A percentile compares a stretch with the other conserved stretches of the same genome.
Conservation (phyloP, 352 stramenopile genomes). For the Globisporangium splendens region DNA sequence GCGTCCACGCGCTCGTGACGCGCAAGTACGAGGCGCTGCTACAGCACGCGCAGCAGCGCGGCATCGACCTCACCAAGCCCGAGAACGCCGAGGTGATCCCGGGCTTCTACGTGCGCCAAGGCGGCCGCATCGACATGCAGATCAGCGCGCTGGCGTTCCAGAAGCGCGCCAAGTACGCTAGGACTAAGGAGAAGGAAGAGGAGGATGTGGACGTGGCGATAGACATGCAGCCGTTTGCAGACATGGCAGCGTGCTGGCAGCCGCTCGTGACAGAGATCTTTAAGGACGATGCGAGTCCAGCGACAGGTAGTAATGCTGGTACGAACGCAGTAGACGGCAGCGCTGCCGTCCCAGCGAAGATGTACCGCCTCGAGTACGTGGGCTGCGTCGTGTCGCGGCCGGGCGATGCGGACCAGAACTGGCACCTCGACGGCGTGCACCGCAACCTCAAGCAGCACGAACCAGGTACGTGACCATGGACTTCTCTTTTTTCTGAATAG, state of each 20-base stretch:
- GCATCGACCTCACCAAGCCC: conserved; percentile 27
- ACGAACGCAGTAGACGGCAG: conserved; percentile 15
- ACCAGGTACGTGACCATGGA: conserved; percentile 23
- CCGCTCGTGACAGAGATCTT: conserved; percentile 19
- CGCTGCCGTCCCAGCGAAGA: not conserved
- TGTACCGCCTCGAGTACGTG: conserved; percentile 59
- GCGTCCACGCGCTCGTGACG: conserved; percentile 26
- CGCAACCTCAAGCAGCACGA: conserved; percentile 44
- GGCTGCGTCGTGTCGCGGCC: conserved; percentile 65
- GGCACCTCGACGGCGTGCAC: conserved; percentile 77
- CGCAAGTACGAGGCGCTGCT: conserved; percentile 37
- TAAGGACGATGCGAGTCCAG: not conserved
- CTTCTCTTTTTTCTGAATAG: too few species aligned
- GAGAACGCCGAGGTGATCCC: conserved; percentile 50
- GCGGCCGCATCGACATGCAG: conserved; percentile 72
- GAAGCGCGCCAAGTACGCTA: not conserved
- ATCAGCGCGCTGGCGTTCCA: conserved; percentile 23
- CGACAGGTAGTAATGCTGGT: conserved; percentile 9
- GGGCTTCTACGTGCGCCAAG: conserved; percentile 71
- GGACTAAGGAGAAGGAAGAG: not conserved
- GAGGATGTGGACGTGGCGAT: conserved; percentile 9
- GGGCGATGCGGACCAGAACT: conserved; percentile 67
- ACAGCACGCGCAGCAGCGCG: conserved; percentile 18
- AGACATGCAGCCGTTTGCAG: conserved; percentile 24
- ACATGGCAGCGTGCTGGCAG: conserved; percentile 34